Evolutionary conservation across 139 green algal genomes (phyloP).

Genomic region (Volvox africanus): DNA sequence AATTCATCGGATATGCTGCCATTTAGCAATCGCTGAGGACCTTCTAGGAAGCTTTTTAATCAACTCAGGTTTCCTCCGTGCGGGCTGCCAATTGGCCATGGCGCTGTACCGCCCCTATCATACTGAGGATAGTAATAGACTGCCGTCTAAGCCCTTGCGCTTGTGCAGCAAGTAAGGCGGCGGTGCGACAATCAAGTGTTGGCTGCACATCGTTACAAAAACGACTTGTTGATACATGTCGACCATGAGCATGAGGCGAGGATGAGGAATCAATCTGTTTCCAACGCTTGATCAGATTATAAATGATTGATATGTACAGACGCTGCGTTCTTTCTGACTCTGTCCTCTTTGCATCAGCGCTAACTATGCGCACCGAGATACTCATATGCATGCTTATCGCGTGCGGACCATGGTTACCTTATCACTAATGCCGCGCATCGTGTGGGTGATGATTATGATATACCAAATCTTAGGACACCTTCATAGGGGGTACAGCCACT

Average conservation of each 20-base stretch:
- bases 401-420: no score
- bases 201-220: not conserved
- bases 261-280: constrained; percentile 44
- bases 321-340: constrained; percentile 77
- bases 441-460: constrained; percentile 58
- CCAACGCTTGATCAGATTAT: constrained; percentile 65
- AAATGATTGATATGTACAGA: constrained; percentile 41
- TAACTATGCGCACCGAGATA: no score
- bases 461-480: constrained; percentile 77
- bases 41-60: not conserved
- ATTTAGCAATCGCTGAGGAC: constrained; percentile 44
- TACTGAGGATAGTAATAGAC: constrained; percentile 31
- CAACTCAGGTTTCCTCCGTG: constrained; percentile 60
- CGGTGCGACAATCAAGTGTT: not conserved
- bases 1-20: constrained; percentile 6
- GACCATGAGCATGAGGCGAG: constrained; percentile 12
- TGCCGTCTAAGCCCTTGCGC: not conserved
- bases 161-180: not conserved
- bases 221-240: not conserved
- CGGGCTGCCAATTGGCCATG: constrained; percentile 25
- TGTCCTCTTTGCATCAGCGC: not conserved
- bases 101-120: constrained; percentile 52
- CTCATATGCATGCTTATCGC: no score
- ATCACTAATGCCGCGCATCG: no score
- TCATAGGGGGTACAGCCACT: constrained; percentile 49